Base-by-base conservation (phyloP, 106 monocot genomes). In the Dioscorea zingiberensis region DNA sequence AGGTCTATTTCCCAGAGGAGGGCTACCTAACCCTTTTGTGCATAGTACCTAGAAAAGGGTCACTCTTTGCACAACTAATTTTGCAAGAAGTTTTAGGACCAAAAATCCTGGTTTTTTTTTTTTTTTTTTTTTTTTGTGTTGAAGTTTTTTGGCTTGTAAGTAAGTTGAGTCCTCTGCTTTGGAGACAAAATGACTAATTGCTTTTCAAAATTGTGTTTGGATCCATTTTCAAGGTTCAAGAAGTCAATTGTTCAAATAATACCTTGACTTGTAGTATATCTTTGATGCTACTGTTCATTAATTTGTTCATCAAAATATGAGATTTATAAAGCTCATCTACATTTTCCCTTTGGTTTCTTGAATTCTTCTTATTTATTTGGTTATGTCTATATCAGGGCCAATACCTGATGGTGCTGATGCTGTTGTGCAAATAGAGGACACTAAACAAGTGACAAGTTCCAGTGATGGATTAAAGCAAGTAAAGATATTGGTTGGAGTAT, bases 371-470 rank as follows among this genome's bases (percentile, higher is more conserved):
- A 16, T 27, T 54, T 49, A 68, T 29, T 13, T 54, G 25, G 2
- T 72, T 55, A 3, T 44, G 12, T 60, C 58, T 63, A 0, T 46
- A 32, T 25, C 73, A 97, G 97, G 84, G 24, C 93, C 98, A 28
- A 80, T 98, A 75, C 92, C 93, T 59, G 81, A 98, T 38, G 98
- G 93, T 71, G 98, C 93, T 17, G 86, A 98, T 74, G 78, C 98
- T 60, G 89, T 93, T 64, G 89, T 98, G 59, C 98, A 93, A 82
- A 82, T 98, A 74, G 98, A 93, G 78, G 73, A 98, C 61, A 87
- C 86, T 12, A 78, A 93, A 73, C 48, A 76, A 78, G 56, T 93
- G 24, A 27, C 29, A 55, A 49, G 38, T 59, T 54, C 14, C 2
- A n/a, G 65, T 7, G 66, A 80, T 84, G 82, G 75, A 29, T 62